Conservation (phyloP, 805 yeast species). For the Cyberlindnera misumaiensis region DNA sequence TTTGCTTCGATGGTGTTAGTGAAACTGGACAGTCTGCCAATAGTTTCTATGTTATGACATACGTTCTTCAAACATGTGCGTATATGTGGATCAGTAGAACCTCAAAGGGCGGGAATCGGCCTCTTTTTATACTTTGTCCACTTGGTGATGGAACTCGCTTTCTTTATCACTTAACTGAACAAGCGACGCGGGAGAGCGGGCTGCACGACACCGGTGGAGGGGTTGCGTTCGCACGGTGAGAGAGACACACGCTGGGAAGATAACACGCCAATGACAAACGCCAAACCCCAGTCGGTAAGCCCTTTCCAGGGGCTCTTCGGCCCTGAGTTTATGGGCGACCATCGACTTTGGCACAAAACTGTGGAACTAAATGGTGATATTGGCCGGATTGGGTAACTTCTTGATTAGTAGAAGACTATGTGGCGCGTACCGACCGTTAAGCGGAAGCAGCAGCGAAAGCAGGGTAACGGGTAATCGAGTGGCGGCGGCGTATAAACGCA, state of each 20-base stretch:
- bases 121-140: constrained; percentile 6
- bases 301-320: too few species aligned
- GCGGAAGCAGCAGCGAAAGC: constrained; percentile 20
- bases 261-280: too few species aligned
- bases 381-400: background rate
- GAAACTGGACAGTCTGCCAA: background rate
- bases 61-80: constrained; percentile 1
- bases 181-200: background rate
- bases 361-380: background rate
- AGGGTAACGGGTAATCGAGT: background rate
- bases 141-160: constrained; percentile 20
- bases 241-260: too few species aligned
- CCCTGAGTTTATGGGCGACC: background rate
- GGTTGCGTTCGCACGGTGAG: too few species aligned
- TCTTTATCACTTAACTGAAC: constrained; percentile 23
- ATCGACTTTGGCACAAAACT: constrained; percentile 1
- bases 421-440: constrained; percentile 10
- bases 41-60: background rate
- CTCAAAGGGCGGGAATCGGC: background rate
- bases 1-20: constrained; percentile 15
- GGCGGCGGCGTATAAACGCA: too few species aligned
- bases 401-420: too few species aligned
- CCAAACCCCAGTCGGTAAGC: too few species aligned
- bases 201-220: too few species aligned
- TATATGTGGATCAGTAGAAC: too few species aligned